phyloP scores from a whole-genome alignment of 1,284 basidiomycete genomes.

The Marasmius tenuissimus region DNA sequence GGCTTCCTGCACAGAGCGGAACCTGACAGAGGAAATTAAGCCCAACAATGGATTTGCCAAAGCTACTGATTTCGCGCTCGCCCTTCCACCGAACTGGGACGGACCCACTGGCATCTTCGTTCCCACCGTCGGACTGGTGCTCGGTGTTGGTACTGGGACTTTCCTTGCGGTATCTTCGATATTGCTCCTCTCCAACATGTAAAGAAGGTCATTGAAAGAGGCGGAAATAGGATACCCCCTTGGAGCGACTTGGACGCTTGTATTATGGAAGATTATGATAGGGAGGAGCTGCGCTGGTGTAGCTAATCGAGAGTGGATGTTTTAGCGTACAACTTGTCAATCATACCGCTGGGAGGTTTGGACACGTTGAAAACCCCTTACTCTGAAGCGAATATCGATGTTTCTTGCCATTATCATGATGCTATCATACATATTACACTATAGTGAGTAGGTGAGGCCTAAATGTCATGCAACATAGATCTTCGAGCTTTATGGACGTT shows the following conservation, averaged over 20 bases:
- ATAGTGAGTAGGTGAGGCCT: background rate
- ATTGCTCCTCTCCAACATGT: slow-evolving; percentile 52
- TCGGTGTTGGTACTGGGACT: slow-evolving; percentile 46
- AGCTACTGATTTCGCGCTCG: slow-evolving; percentile 38
- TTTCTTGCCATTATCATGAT: background rate
- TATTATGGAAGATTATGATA: background rate
- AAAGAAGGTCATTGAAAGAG: slow-evolving; percentile 2
- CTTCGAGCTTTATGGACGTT: too few species aligned
- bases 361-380: background rate
- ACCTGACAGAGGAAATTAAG: too few species aligned
- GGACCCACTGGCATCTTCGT: slow-evolving; percentile 53
- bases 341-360: background rate
- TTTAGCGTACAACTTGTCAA: background rate
- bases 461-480: too few species aligned
- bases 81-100: slow-evolving; percentile 53
- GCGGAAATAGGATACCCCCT: background rate
- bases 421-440: background rate
- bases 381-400: background rate
- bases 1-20: slow-evolving; percentile 36
- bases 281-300: background rate
- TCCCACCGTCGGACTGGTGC: slow-evolving; percentile 36
- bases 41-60: slow-evolving; percentile 21
- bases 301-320: background rate
- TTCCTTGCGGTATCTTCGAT: slow-evolving; percentile 48
- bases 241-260: background rate